Conservation (phyloP, 2,329 filamentous ascomycete species). For the Fusarium sp. region DNA sequence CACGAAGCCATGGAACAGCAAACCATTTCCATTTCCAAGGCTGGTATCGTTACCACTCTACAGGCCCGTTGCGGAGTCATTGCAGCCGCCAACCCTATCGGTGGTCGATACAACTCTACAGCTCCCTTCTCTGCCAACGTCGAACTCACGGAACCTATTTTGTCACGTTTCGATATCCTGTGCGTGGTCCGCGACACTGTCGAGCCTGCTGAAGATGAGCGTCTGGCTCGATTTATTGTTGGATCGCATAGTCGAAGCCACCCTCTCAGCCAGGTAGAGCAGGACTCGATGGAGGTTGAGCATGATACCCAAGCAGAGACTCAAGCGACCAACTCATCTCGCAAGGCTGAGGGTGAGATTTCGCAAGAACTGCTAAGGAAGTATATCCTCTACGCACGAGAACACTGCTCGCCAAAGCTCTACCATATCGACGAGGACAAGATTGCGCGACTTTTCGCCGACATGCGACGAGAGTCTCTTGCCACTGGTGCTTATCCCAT, state of each 20-base stretch:
- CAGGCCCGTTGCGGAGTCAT: slow-evolving; percentile 97
- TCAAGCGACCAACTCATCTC: slow-evolving; percentile 47
- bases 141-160: slow-evolving; percentile 94
- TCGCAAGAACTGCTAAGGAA: slow-evolving; percentile 92
- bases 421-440: slow-evolving; percentile 99
- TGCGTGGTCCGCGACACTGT: slow-evolving; percentile 97
- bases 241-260: slow-evolving; percentile 94
- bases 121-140: slow-evolving; percentile 97
- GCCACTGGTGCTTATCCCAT: slow-evolving; percentile 98
- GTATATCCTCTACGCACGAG: slow-evolving; percentile 95
- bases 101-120: slow-evolving; percentile 95
- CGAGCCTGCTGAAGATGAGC: slow-evolving; percentile 91
- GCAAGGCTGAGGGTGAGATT: slow-evolving; percentile 75
- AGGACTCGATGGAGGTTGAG: slow-evolving; percentile 75
- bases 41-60: slow-evolving; percentile 96
- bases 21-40: slow-evolving; percentile 98
- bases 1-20: slow-evolving; percentile 99
- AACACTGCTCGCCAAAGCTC: slow-evolving; percentile 90
- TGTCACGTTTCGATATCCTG: slow-evolving; percentile 98
- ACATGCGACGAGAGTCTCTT: slow-evolving; percentile 93
- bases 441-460: slow-evolving; percentile 91
- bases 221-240: slow-evolving; percentile 94
- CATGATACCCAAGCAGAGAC: slow-evolving; percentile 64
- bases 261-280: slow-evolving; percentile 69
- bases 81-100: slow-evolving; percentile 95